Conservation (phyloP, 176 grass and related monocot genomes). For the Hordeum marinum region DNA sequence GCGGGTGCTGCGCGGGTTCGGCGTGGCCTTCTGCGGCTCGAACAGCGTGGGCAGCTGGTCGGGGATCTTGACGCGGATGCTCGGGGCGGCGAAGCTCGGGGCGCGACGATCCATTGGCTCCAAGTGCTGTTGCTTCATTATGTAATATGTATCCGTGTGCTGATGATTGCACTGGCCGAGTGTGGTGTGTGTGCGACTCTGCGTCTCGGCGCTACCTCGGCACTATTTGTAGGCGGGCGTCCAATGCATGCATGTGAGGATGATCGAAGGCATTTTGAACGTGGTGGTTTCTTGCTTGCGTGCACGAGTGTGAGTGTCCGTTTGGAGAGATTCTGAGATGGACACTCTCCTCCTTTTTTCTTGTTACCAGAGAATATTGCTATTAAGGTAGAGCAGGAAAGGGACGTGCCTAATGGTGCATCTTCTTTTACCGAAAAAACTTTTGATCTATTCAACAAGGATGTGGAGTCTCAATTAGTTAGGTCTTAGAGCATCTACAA, state of each 20-base stretch:
- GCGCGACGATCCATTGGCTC: conserved; percentile 8
- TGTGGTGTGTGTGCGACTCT: no score
- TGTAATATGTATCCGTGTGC: no score
- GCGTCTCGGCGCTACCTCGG: no score
- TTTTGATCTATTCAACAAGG: no score
- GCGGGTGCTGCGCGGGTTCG: conserved; percentile 10
- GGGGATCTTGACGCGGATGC: conserved; percentile 30
- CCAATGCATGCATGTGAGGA: no score
- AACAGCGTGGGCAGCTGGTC: conserved; percentile 48
- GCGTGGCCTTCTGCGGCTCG: conserved; percentile 36
- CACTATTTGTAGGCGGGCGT: no score
- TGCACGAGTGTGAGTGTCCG: background rate
- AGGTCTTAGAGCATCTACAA: no score
- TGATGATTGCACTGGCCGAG: no score
- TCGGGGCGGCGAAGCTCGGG: background rate
- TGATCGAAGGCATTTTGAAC: no score
- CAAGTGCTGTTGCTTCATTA: no score
- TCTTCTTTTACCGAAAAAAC: no score
- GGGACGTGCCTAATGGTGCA: background rate
- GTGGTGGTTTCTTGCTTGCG: background rate
- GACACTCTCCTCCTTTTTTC: background rate
- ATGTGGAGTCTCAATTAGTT: no score
- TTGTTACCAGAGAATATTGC: conserved; percentile 4
- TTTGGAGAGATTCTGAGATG: background rate
- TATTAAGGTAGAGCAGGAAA: background rate